Evolutionary conservation across 2,329 filamentous ascomycete species (phyloP), one percentile per base, ranked within the genome.

Genomic region (Nemania serpens): DNA sequence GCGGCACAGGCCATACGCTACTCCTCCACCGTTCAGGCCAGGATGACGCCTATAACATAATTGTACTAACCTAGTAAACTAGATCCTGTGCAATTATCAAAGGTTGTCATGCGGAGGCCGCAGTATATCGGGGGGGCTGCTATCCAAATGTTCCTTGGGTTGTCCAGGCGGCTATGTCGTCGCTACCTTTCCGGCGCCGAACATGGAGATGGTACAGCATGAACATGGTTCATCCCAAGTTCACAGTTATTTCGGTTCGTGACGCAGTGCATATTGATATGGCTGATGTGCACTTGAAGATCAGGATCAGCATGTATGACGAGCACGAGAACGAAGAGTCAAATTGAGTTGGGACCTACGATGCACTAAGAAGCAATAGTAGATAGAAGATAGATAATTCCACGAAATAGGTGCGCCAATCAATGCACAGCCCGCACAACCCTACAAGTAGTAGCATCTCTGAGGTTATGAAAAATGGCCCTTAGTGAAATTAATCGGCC

Each of bases 1-100:
- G 22, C 58, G 20, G 58, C 62, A 61, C 59, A 25, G 48, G 47
- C 55, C 52, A 59, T 34, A 29, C 9, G 39, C 56, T 56, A 50
- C 51, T 43, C 46, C 48, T 36, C 37, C 13, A 20, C 57, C 33
- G 22, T 29, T 29, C 25, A 29, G 25, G 7, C 25, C 25, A 29
- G 25, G 25, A 29, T 29, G 25, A 29, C 4, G 25, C 25, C 25
- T 29, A 29, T 4, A 29, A n/a, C n/a, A n/a, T n/a, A n/a, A n/a
- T n/a, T n/a, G n/a, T 7, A 29, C 25, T 29, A 29, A 29, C 25
- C 25, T 29, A 7, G 25, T 7, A 29, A 7, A 7, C 25, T 29
- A 29, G 25, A 29, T 29, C 25, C 25, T 29, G 25, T 3, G 25
- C 25, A 29, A 29, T 29, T 29, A 4, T 36, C 48, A 41, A 58